phyloP scores from a whole-genome alignment of 768 basidiomycete species.

The Leucocoprinus birnbaumii region DNA sequence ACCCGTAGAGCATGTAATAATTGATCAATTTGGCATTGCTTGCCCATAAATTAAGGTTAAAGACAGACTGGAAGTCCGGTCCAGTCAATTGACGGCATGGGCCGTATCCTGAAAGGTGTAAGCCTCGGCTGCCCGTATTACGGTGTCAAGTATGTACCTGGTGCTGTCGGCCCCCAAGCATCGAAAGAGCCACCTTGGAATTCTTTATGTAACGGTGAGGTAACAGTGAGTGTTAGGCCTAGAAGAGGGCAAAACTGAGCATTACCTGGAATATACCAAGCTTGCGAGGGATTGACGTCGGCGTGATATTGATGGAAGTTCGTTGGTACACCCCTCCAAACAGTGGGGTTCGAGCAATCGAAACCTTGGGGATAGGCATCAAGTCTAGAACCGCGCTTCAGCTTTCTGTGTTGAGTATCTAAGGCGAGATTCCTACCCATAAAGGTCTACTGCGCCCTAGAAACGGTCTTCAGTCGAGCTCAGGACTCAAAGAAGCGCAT shows the following conservation, averaged over 20 bases:
- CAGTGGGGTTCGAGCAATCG: constrained; percentile 72
- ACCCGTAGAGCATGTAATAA: constrained; percentile 88
- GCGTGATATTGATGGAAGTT: constrained; percentile 67
- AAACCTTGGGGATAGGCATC: constrained; percentile 79
- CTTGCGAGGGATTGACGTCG: constrained; percentile 46
- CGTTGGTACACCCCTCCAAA: constrained; percentile 62
- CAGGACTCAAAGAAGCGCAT: not conserved
- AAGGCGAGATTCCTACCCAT: constrained; percentile 44
- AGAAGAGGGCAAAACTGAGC: constrained; percentile 3
- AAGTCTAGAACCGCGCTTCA: constrained; percentile 29
- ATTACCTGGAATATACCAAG: constrained; percentile 70
- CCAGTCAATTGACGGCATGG: constrained; percentile 67
- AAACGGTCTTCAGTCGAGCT: not conserved
- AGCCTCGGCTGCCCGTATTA: too few species aligned
- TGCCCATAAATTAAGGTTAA: constrained; percentile 77
- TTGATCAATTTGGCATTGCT: constrained; percentile 79
- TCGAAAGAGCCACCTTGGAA: constrained; percentile 80
- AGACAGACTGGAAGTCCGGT: constrained; percentile 74
- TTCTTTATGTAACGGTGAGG: too few species aligned
- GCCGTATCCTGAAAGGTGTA: constrained; percentile 45
- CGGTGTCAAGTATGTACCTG: too few species aligned
- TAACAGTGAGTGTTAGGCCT: not conserved
- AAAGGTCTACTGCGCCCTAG: constrained; percentile 72
- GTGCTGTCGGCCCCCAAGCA: constrained; percentile 75
- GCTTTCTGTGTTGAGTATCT: not conserved